These are phyloP conservation scores for Apiotrichum akiyoshidainum DNA, from an alignment of 1,284 basidiomycete species.

Conservation along the genomic window DNA sequence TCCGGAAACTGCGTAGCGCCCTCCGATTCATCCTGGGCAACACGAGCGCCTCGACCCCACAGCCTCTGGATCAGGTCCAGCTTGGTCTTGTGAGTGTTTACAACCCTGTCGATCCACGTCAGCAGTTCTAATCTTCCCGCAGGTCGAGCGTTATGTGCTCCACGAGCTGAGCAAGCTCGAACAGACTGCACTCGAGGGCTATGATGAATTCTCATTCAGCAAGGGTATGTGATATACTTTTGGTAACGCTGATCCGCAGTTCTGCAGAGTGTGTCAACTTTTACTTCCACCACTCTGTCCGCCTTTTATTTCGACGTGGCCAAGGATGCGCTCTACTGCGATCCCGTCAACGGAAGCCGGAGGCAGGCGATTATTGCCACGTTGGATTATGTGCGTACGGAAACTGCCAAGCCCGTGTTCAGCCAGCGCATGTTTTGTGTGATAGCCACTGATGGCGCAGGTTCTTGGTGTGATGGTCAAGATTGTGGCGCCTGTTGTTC, in stretches of 20 bases:
- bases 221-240: slow-evolving; percentile 58
- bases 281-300: slow-evolving; percentile 56
- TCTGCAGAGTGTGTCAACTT: slow-evolving; percentile 50
- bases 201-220: slow-evolving; percentile 75
- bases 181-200: slow-evolving; percentile 62
- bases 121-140: not conserved
- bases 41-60: slow-evolving; percentile 52
- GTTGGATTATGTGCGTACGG: slow-evolving; percentile 62
- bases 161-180: slow-evolving; percentile 76
- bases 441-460: slow-evolving; percentile 49
- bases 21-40: slow-evolving; percentile 88
- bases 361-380: slow-evolving; percentile 69
- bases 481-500: slow-evolving; percentile 80
- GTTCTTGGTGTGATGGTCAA: slow-evolving; percentile 66
- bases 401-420: slow-evolving; percentile 2
- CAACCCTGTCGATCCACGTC: not conserved
- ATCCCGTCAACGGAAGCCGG: slow-evolving; percentile 56
- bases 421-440: not conserved
- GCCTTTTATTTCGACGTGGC: slow-evolving; percentile 79
- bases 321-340: slow-evolving; percentile 87
- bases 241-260: slow-evolving; percentile 58
- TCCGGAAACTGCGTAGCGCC: slow-evolving; percentile 84
- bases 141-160: slow-evolving; percentile 84
- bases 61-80: slow-evolving; percentile 25
- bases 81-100: slow-evolving; percentile 29